phyloP scores from a whole-genome alignment of 208 protist genomes.

The Zelonia costaricensis region DNA sequence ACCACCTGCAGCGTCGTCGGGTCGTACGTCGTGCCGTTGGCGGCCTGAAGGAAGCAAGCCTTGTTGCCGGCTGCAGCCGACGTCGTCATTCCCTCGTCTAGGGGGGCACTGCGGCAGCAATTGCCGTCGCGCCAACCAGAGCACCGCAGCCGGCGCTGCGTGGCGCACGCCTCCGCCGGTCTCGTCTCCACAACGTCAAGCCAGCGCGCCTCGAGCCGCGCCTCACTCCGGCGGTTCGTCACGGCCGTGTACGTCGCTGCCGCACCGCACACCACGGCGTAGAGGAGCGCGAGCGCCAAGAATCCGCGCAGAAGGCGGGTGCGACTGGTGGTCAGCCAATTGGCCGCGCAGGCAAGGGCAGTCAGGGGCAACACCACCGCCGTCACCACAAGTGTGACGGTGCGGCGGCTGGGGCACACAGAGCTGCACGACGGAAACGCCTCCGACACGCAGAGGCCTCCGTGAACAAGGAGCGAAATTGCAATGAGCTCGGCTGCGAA shows the following conservation, averaged over 20 bases:
- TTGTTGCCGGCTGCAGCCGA: no score
- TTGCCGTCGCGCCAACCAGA: constrained; percentile 38
- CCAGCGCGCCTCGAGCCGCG: constrained; percentile 24
- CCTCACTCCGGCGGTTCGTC: not conserved
- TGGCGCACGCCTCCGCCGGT: constrained; percentile 32
- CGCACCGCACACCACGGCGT: constrained; percentile 25
- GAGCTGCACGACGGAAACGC: constrained; percentile 6
- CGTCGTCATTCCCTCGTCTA: not conserved
- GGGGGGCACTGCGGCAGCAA: constrained; percentile 44
- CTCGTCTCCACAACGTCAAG: constrained; percentile 13
- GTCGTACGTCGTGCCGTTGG: constrained; percentile 45
- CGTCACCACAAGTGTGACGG: no score
- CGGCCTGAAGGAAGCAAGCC: constrained; percentile 39
- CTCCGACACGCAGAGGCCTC: constrained; percentile 10
- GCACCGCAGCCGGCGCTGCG: constrained; percentile 41
- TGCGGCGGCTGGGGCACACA: constrained; percentile 5
- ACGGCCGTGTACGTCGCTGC: constrained; percentile 1
- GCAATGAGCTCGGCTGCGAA: constrained; percentile 10
- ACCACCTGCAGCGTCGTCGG: constrained; percentile 18
- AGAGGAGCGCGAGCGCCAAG: constrained; percentile 12
- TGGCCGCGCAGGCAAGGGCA: no score
- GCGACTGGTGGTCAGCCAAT: no score
- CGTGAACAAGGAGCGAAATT: constrained; percentile 6
- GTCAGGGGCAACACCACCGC: no score
- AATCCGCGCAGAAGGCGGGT: constrained; percentile 2